Conservation (phyloP, 192 early-diverging fungal species). For the Podila minutissima region DNA sequence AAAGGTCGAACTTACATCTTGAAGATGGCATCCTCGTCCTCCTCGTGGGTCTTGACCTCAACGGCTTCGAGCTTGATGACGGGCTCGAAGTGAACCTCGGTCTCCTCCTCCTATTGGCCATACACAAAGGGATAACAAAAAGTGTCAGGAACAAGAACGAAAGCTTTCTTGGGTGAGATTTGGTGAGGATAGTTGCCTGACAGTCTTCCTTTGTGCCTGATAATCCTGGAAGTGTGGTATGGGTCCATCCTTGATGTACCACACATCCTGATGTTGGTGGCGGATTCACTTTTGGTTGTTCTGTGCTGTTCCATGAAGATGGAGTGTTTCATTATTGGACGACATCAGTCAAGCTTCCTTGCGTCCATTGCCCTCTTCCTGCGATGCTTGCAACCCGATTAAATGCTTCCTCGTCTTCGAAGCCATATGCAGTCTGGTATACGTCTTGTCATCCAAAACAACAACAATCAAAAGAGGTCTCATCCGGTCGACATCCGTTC, state of each 20-base stretch:
- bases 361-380: no score
- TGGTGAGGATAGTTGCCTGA: background rate
- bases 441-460: background rate
- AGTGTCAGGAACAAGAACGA: slow-evolving; percentile 2
- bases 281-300: no score
- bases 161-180: background rate
- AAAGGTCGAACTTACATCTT: slow-evolving; percentile 72
- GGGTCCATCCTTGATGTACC: no score
- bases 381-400: no score
- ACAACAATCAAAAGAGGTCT: background rate
- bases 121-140: background rate
- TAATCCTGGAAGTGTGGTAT: no score
- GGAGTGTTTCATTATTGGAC: no score
- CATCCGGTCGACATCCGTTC: background rate
- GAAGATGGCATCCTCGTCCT: slow-evolving; percentile 93
- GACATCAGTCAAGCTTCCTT: no score
- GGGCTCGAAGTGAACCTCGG: slow-evolving; percentile 96
- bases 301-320: no score
- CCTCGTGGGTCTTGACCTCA: slow-evolving; percentile 94
- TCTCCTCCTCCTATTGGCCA: slow-evolving; percentile 72
- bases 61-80: slow-evolving; percentile 93
- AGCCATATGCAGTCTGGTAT: no score
- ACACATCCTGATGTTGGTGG: no score
- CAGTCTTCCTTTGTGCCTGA: no score
- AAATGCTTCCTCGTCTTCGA: no score